Percentiles rank a stretch among this genome's conserved stretches.
These are phyloP conservation scores for Hypoxylon trugodes DNA, from an alignment of 495 filamentous ascomycete genomes.

Conservation along the genomic window DNA sequence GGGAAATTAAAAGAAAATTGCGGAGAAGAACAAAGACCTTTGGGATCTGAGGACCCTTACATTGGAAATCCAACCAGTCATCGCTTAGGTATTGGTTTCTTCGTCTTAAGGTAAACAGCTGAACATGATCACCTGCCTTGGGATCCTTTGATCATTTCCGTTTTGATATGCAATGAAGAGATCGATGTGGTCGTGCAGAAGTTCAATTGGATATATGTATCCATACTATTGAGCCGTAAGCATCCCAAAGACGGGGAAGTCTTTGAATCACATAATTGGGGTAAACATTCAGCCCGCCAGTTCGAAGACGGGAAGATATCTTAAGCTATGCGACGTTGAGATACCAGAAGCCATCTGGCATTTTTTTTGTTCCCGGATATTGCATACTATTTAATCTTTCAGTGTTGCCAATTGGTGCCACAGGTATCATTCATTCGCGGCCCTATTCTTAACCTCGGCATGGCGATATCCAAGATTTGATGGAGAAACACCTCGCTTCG, in stretches of 20 bases:
- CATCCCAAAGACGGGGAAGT: background rate
- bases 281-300: background rate
- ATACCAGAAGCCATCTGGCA: background rate
- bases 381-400: too few relatives aligned
- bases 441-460: too few relatives aligned
- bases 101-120: background rate
- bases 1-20: constrained; percentile 20
- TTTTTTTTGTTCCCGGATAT: background rate
- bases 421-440: background rate
- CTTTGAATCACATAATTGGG: constrained; percentile 1
- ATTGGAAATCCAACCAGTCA: constrained; percentile 8
- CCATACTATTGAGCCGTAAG: too few relatives aligned
- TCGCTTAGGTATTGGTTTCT: background rate
- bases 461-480: too few relatives aligned
- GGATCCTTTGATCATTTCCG: background rate
- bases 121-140: background rate
- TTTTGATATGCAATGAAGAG: too few relatives aligned
- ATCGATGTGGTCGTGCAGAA: too few relatives aligned
- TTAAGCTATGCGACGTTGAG: too few relatives aligned
- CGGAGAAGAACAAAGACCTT: constrained; percentile 20
- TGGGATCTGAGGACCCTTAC: constrained; percentile 1
- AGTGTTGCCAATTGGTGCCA: background rate
- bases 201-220: too few relatives aligned
- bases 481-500: too few relatives aligned
- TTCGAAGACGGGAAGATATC: background rate